Conservation (phyloP, 306 rosid species). For the Medicago truncatula region DNA sequence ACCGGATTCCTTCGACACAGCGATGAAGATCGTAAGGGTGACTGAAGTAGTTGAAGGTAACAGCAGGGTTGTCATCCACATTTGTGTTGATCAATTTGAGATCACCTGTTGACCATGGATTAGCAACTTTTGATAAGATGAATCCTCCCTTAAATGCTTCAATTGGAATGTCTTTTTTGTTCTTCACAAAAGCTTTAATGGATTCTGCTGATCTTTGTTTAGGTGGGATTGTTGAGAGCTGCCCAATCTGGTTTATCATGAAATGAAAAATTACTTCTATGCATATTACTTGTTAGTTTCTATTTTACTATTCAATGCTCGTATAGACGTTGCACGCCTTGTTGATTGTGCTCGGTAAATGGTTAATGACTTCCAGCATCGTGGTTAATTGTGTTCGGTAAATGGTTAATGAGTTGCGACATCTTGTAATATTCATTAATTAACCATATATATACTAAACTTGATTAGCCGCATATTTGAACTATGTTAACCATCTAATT, state of each 20-base stretch:
- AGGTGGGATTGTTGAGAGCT: constrained; percentile 89
- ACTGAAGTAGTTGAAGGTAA: constrained; percentile 91
- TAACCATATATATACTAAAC: background rate
- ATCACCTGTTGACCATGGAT: constrained; percentile 74
- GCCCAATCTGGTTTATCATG: constrained; percentile 74
- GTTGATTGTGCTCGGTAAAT: too few species aligned
- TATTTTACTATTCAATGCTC: background rate
- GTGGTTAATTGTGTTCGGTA: background rate
- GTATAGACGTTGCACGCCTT: too few species aligned
- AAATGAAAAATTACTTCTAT: constrained; percentile 24
- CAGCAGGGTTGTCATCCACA: constrained; percentile 75
- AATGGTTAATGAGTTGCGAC: background rate
- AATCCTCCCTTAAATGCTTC: constrained; percentile 91
- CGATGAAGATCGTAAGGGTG: constrained; percentile 79
- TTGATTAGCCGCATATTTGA: too few species aligned
- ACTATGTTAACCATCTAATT: too few species aligned
- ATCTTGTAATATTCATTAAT: too few species aligned
- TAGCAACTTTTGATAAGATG: constrained; percentile 80
- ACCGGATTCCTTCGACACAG: constrained; percentile 77
- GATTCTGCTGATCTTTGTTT: constrained; percentile 80
- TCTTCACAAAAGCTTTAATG: constrained; percentile 55
- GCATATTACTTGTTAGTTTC: background rate
- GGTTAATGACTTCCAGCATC: background rate
- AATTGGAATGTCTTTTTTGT: constrained; percentile 68
- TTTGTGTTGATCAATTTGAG: constrained; percentile 67